These are phyloP conservation scores for Pestalotiopsis sp. DNA, from an alignment of 2,329 filamentous ascomycete species.

Conservation along the genomic window DNA sequence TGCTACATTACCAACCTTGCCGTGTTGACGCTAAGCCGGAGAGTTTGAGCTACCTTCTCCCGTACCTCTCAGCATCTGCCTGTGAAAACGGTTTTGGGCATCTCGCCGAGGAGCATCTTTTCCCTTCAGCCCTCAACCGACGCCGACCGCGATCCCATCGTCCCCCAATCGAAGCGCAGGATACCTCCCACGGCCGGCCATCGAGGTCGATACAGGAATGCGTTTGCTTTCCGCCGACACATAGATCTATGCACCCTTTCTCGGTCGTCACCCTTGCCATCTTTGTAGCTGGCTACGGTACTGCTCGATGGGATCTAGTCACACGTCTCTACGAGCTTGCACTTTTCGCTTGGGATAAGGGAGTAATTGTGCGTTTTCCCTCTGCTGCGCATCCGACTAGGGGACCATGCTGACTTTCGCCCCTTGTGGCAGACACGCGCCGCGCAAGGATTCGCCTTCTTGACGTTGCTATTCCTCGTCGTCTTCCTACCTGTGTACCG, in stretches of 20 bases:
- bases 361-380: constrained; percentile 74
- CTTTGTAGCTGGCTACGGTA: constrained; percentile 99
- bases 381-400: not conserved
- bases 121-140: not conserved
- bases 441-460: constrained; percentile 78
- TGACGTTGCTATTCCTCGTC: constrained; percentile 82
- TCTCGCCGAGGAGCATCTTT: not conserved
- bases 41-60: not conserved
- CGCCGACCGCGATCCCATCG: not conserved
- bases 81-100: not conserved
- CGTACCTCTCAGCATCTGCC: not conserved
- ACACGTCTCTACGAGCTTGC: constrained; percentile 95
- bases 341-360: constrained; percentile 98
- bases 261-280: constrained; percentile 94
- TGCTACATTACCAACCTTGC: not conserved
- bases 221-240: constrained; percentile 10
- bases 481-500: constrained; percentile 82
- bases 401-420: constrained; percentile 14
- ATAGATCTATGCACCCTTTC: constrained; percentile 89
- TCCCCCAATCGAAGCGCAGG: not conserved
- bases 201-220: constrained; percentile 1
- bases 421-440: constrained; percentile 66
- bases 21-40: not conserved
- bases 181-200: not conserved
- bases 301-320: constrained; percentile 97